Conservation (phyloP, 345 rosid species). For the Pelargonium nanum region DNA sequence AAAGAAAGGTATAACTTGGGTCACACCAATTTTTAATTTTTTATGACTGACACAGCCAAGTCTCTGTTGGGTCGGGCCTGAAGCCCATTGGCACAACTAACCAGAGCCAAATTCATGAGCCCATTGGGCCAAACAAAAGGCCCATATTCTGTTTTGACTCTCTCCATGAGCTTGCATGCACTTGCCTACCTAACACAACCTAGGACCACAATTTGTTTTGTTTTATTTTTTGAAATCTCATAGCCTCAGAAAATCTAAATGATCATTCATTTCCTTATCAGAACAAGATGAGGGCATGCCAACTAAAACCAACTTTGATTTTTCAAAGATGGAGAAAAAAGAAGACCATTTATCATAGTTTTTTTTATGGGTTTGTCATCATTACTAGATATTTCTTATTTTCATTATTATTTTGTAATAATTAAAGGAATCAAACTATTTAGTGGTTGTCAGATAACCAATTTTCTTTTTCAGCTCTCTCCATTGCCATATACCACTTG, state of each 20-base stretch:
- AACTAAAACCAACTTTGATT: neutral
- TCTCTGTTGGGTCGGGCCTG: too few species aligned
- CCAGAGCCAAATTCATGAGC: neutral
- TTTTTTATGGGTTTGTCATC: conserved; percentile 1
- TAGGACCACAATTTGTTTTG: conserved; percentile 11
- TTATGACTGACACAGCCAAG: too few species aligned
- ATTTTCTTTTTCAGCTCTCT: neutral
- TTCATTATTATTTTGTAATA: conserved; percentile 1
- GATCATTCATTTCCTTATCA: neutral
- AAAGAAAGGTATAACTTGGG: too few species aligned
- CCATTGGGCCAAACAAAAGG: neutral
- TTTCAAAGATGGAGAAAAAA: neutral
- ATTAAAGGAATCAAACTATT: conserved; percentile 1
- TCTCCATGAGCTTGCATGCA: conserved; percentile 10
- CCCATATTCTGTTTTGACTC: too few species aligned
- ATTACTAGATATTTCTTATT: neutral
- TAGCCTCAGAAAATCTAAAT: too few species aligned
- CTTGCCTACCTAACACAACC: neutral
- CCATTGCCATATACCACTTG: neutral
- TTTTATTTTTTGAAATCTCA: too few species aligned
- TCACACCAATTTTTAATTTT: too few species aligned
- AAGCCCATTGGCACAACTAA: neutral
- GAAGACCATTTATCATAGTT: neutral
- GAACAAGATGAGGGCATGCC: neutral
- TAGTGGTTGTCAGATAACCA: conserved; percentile 14